Evolutionary conservation across 345 rosid species (phyloP), one percentile per base, ranked within the genome.

Genomic region (Euphorbia pulcherrima): DNA sequence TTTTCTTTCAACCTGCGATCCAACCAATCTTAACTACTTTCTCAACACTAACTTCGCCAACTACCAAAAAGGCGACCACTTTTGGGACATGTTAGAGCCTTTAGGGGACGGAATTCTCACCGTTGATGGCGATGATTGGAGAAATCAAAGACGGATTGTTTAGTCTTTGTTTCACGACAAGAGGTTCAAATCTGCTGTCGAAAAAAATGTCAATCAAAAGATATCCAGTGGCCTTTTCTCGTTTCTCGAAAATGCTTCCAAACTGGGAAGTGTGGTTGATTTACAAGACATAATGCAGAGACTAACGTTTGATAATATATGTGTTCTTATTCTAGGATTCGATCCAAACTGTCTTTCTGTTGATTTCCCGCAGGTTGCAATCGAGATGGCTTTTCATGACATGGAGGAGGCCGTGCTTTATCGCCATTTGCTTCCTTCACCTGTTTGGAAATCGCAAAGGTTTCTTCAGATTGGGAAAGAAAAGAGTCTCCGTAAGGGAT

Each of bases 381-480:
- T 69, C 52, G 5, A 16, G 0, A 51, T 61, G 35, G 81, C 81
- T 40, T 53, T 65, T 26, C 62, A 33, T 11, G 65, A 60, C 60
- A 48, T 66, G 12, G 16, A 27, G 48, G 73, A 67, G 24, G 75
- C 63, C 0, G 24, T 61, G 0, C 21, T 75, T 52, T 40, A 26
- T 13, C 51, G 65, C 2, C 58, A 56, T 37, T 6, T 75, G 9
- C 6, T 72, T 46, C 79, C 73, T 0, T 44, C 16, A 2, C n/a
- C 63, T 50, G 14, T 72, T 1, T 73, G 78, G 76, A 73, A 64
- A 56, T 2, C 68, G 55, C 77, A 60, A 8, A 70, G 62, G 16
- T 67, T 62, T 78, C 53, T 73, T 8, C 50, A 46, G 12, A 35
- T 73, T 6, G 73, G 83, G 6, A 46, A 28, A 10, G 74, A 76